These are phyloP conservation scores for Hansenula anomala DNA, from an alignment of 1,139 yeast species.

Conservation along the genomic window DNA sequence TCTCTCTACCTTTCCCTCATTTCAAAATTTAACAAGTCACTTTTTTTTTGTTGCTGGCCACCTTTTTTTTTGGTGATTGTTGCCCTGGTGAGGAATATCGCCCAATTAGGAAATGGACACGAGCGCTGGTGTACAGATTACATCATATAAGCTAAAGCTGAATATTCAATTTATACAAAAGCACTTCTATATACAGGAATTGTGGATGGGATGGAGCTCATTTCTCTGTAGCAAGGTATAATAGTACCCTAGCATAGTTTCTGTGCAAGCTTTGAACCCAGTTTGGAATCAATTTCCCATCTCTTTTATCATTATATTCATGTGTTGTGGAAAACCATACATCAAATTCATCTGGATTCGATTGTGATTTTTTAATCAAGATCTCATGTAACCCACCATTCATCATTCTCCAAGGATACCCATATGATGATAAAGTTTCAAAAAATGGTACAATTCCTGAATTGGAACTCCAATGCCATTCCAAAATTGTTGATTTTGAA, in stretches of 20 bases:
- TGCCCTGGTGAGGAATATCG: conserved; percentile 5
- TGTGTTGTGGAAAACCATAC: conserved; percentile 17
- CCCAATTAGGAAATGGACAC: not conserved
- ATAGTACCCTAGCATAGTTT: conserved; percentile 15
- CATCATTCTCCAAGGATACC: conserved; percentile 23
- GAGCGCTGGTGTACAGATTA: no score
- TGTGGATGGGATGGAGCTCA: no score
- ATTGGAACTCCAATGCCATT: conserved; percentile 6
- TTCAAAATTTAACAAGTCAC: not conserved
- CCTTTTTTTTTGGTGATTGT: conserved; percentile 4
- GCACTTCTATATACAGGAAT: no score
- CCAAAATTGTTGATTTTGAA: conserved; percentile 6
- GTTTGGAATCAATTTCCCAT: conserved; percentile 18
- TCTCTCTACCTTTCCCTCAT: no score
- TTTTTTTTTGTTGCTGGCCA: not conserved
- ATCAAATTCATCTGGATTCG: conserved; percentile 5
- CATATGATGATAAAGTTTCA: conserved; percentile 15
- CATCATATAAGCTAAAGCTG: no score
- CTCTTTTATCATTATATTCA: conserved; percentile 18
- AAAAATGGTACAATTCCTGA: conserved; percentile 7
- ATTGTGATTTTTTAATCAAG: conserved; percentile 6
- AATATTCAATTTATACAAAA: not conserved
- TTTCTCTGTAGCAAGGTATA: conserved; percentile 3
- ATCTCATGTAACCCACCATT: conserved; percentile 20
- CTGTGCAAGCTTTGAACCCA: conserved; percentile 12